These are phyloP conservation scores for Azolla pinnata DNA, from an alignment of 75 land plant species.

Conservation along the genomic window DNA sequence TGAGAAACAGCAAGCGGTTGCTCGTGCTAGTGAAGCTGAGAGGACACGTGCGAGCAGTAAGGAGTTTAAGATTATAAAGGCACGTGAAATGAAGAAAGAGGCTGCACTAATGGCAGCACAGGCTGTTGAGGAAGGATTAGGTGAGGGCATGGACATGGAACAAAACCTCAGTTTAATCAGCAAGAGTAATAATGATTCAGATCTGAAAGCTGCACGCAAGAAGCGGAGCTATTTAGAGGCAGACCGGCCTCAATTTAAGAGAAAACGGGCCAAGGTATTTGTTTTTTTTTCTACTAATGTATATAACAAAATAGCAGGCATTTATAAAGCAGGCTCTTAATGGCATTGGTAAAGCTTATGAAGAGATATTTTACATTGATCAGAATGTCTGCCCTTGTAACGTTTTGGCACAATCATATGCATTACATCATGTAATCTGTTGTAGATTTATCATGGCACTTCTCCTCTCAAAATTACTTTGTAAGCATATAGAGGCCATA, in stretches of 20 bases:
- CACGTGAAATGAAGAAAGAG: conserved; percentile 9
- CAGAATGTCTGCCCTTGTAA: too few relatives aligned
- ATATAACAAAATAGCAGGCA: too few relatives aligned
- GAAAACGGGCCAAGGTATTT: conserved; percentile 69
- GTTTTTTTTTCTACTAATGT: conserved; percentile 2
- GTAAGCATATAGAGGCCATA: too few relatives aligned
- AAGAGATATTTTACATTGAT: too few relatives aligned
- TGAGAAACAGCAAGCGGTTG: conserved; percentile 46
- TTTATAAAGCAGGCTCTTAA: too few relatives aligned
- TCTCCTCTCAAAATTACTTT: too few relatives aligned
- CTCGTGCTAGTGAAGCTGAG: conserved; percentile 43
- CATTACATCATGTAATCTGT: too few relatives aligned
- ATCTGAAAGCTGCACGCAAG: neutral
- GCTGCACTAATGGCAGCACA: conserved; percentile 13
- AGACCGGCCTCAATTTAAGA: conserved; percentile 54
- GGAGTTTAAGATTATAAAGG: conserved; percentile 36
- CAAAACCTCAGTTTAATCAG: neutral
- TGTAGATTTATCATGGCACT: too few relatives aligned
- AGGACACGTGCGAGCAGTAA: conserved; percentile 46
- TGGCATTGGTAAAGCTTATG: too few relatives aligned
- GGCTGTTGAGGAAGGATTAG: conserved; percentile 17
- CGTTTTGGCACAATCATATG: too few relatives aligned
- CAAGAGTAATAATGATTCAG: conserved; percentile 3
- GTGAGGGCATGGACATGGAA: too few relatives aligned
- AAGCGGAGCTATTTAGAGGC: conserved; percentile 13